Base-by-base conservation (phyloP, 1,139 yeast species). In the Geotrichum bryndzae region DNA sequence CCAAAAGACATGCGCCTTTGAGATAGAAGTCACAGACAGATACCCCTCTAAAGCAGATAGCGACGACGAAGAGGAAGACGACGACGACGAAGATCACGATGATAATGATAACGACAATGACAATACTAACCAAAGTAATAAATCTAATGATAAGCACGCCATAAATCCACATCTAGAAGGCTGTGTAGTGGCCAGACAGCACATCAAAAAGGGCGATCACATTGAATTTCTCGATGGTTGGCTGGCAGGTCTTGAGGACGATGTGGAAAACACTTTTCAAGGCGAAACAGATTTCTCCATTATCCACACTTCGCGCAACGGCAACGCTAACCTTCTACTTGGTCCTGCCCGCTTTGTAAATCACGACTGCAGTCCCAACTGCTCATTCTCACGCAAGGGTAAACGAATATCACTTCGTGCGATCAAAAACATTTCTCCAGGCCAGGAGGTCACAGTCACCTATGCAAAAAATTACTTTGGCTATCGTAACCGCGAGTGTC, bases 271-370 rank as follows among this genome's bases (percentile, higher is more conserved):
- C 35, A 76, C 41, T 75, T 77, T 55, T 70, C 67, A 11, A 67
- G 68, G 25, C 69, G 70, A 50, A 67, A 66, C 80, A 64, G 79
- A 80, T 66, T 77, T 80, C 51, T 75, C 80, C 46, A 74, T 80
- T 52, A 73, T 76, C 60, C 61, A 59, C 33, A 72, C 80, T 2
- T 71, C 76, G 29, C 63, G 77, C 3, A 66, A 71, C 48, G 73
- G 72, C 6, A 69, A 69, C 15, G 72, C 77, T 48, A 76, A 80
- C 60, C 68, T 80, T 31, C 77, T 80, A 80, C 71, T 80, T 51
- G 83, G 83, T 0, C 83, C 83, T 0, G 77, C 80, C 4, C 69
- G 83, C 41, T 80, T 80, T 67, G 79, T 80, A 22, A 80, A 80
- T 65, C 83, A 80, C 66, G 79, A 79, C 66, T 80, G 83, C 65